phyloP scores from a whole-genome alignment of 2,329 filamentous ascomycete species.

The Aureobasidium sp. region DNA sequence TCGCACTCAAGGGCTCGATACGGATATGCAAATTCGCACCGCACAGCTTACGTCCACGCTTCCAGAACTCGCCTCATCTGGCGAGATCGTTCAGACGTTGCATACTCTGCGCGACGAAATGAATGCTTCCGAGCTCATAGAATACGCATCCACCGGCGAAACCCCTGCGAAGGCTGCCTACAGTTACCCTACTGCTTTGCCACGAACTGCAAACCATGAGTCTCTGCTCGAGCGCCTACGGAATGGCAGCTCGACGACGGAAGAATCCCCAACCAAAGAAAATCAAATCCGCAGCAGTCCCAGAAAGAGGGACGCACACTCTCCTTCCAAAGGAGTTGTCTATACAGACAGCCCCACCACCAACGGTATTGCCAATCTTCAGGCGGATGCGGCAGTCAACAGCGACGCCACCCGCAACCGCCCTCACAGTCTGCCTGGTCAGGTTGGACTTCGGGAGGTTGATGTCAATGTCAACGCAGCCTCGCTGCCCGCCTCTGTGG shows the following conservation, averaged over 20 bases:
- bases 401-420: slow-evolving; percentile 21
- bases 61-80: slow-evolving; percentile 49
- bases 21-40: slow-evolving; percentile 58
- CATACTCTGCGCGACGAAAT: slow-evolving; percentile 65
- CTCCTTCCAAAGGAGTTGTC: slow-evolving; percentile 28
- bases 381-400: neutral
- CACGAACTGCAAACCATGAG: slow-evolving; percentile 63
- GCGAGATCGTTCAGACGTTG: slow-evolving; percentile 61
- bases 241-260: slow-evolving; percentile 28
- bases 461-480: slow-evolving; percentile 39
- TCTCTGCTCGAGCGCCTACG: slow-evolving; percentile 47
- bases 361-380: slow-evolving; percentile 16
- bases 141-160: slow-evolving; percentile 78
- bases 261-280: slow-evolving; percentile 20
- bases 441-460: slow-evolving; percentile 38
- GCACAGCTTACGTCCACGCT: slow-evolving; percentile 54
- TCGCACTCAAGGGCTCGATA: slow-evolving; percentile 61
- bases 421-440: slow-evolving; percentile 22
- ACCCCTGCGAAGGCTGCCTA: slow-evolving; percentile 80
- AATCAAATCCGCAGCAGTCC: slow-evolving; percentile 23
- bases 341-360: slow-evolving; percentile 28
- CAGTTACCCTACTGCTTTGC: slow-evolving; percentile 70
- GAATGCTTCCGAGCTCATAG: slow-evolving; percentile 56
- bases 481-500: slow-evolving; percentile 9
- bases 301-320: slow-evolving; percentile 23